Conservation (phyloP, 2,329 filamentous ascomycete genomes). For the Niveomyces coronatus region DNA sequence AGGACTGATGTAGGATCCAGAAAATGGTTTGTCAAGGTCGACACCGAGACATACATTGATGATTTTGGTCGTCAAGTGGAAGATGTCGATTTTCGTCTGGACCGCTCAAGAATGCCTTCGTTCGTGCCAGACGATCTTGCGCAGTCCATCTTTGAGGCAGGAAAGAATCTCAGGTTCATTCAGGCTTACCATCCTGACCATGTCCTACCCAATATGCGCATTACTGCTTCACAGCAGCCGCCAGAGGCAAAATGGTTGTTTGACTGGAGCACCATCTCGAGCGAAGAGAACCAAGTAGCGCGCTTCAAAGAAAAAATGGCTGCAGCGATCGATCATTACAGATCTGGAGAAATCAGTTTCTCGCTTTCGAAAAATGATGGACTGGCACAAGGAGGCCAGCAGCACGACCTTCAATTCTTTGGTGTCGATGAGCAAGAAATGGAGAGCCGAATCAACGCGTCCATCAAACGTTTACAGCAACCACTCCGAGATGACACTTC, state of each 20-base stretch:
- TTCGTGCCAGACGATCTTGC: slow-evolving; percentile 65
- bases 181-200: slow-evolving; percentile 61
- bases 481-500: slow-evolving; percentile 16
- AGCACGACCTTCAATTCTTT: slow-evolving; percentile 31
- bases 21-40: slow-evolving; percentile 52
- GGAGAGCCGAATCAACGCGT: slow-evolving; percentile 36
- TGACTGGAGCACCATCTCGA: slow-evolving; percentile 58
- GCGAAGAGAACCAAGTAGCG: slow-evolving; percentile 48
- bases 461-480: slow-evolving; percentile 35
- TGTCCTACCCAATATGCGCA: slow-evolving; percentile 47
- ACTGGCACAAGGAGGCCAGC: background rate
- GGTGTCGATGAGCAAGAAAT: slow-evolving; percentile 37
- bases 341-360: too few relatives aligned
- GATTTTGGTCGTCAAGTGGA: slow-evolving; percentile 48
- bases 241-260: slow-evolving; percentile 59
- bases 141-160: slow-evolving; percentile 66
- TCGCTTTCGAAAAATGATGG: background rate
- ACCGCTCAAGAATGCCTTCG: slow-evolving; percentile 54
- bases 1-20: slow-evolving; percentile 33
- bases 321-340: slow-evolving; percentile 14
- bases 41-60: slow-evolving; percentile 43
- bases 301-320: slow-evolving; percentile 23
- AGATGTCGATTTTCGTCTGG: slow-evolving; percentile 52
- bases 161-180: slow-evolving; percentile 64
- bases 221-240: slow-evolving; percentile 35